Conservation (phyloP, 352 stramenopile genomes). For the Phytophthora sp. region DNA sequence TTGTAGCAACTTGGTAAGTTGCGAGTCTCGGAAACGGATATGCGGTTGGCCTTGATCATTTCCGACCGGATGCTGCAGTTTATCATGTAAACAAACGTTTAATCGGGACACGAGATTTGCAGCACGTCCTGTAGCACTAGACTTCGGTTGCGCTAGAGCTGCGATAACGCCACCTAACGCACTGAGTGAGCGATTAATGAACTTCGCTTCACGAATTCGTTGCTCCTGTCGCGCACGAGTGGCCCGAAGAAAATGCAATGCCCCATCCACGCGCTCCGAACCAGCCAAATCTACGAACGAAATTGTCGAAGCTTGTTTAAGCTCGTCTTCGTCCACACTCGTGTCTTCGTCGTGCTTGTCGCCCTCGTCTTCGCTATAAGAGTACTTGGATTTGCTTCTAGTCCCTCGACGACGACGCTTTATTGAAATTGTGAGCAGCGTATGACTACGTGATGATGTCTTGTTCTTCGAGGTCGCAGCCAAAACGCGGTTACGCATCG, state of each 20-base stretch:
- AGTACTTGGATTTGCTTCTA: constrained; percentile 14
- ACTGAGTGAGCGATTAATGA: constrained; percentile 78
- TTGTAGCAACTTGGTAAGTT: constrained; percentile 77
- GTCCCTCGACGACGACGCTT: constrained; percentile 17
- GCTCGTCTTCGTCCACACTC: constrained; percentile 4
- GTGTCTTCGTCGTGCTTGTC: constrained; percentile 7
- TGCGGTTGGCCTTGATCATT: constrained; percentile 35
- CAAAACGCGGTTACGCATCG: constrained; percentile 57
- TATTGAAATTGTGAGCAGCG: constrained; percentile 65
- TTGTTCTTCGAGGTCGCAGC: constrained; percentile 66
- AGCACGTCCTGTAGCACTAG: neutral
- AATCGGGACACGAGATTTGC: constrained; percentile 6
- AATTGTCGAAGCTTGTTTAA: constrained; percentile 41
- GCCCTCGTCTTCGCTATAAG: constrained; percentile 21
- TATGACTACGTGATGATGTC: constrained; percentile 77
- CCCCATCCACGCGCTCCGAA: constrained; percentile 65
- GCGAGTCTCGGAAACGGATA: constrained; percentile 75
- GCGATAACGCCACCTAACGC: constrained; percentile 73
- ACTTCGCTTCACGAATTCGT: constrained; percentile 78
- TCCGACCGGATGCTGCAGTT: neutral
- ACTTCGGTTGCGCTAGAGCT: constrained; percentile 48
- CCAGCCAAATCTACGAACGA: constrained; percentile 79
- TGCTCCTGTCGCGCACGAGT: constrained; percentile 60
- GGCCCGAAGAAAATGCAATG: constrained; percentile 57
- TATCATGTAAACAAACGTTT: constrained; percentile 12